Base-by-base conservation (phyloP, 306 rosid genomes). In the Benincasa hispida region DNA sequence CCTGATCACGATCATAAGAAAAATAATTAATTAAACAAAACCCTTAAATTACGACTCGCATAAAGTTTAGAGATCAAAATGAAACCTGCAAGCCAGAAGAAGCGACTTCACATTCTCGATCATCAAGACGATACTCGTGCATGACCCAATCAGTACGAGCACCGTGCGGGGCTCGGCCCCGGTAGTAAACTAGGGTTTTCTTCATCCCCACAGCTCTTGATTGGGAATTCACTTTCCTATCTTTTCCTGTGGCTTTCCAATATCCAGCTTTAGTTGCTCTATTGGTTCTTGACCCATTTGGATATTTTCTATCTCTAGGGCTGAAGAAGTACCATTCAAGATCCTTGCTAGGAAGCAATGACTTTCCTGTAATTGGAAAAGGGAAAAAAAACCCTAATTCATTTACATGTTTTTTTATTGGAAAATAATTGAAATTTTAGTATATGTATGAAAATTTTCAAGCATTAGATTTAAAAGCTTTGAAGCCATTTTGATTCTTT, bases 181-280 rank as follows among this genome's bases (percentile, higher is more conserved):
- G 39, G 78, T 93, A 93, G 66, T 91, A 93, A 84, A 93, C 98
- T 76, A 93, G 87, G 83, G 98, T 93, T 89, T 93, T 93, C 86
- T 93, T 93, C 96, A 79, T 90, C 1, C 98, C 98, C 18, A 93
- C 97, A 0, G 92, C 80, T 0, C 91, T 81, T 9, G 82, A n/a
- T 61, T 85, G 90, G 0, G 97, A 93, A 48, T 89, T 89, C 50
- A 93, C 97, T 55, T 91, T 93, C 19, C 98, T 66, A 72, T 93
- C 97, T 73, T 93, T 93, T 12, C 98, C 98, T 0, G 98, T 93
- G 0, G 98, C 98, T 81, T 93, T 93, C 98, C 98, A 93, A 50
- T 93, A 93, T 37, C 98, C 98, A 1, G 88, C 89, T 80, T 90
- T 93, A 0, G 98, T 93, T 47, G 98, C 98, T 4, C 98, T 86